phyloP scores from a whole-genome alignment of 2,329 filamentous ascomycete genomes.

The Fusarium lyarnte region DNA sequence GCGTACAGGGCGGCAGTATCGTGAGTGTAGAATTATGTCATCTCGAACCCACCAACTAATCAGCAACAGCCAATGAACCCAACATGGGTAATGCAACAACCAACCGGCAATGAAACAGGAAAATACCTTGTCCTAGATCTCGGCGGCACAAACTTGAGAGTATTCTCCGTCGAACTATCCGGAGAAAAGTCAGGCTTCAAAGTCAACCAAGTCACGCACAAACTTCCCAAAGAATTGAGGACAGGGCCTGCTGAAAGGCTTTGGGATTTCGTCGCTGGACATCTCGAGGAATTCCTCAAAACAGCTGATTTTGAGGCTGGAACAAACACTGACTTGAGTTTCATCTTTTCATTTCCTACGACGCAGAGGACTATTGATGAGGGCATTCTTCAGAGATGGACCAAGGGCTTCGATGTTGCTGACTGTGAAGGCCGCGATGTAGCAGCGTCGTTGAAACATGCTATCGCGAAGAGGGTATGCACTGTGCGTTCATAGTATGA shows the following conservation, averaged over 20 bases:
- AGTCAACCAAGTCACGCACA: not conserved
- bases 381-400: slow-evolving; percentile 93
- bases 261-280: not conserved
- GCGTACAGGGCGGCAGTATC: not conserved
- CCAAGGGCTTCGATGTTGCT: slow-evolving; percentile 94
- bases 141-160: slow-evolving; percentile 6
- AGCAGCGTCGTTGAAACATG: slow-evolving; percentile 84
- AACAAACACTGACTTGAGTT: slow-evolving; percentile 58
- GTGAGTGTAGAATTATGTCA: not conserved
- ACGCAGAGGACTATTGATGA: slow-evolving; percentile 94
- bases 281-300: not conserved
- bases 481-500: too few relatives aligned
- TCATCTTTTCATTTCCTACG: slow-evolving; percentile 95
- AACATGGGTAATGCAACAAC: slow-evolving; percentile 15
- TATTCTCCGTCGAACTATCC: not conserved
- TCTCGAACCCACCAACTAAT: not conserved
- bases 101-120: not conserved
- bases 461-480: slow-evolving; percentile 67
- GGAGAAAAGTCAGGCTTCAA: not conserved
- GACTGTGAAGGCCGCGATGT: slow-evolving; percentile 92
- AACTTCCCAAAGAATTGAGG: not conserved
- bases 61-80: not conserved
- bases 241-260: not conserved
- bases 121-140: not conserved
- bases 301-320: not conserved